Percentiles rank a stretch among this genome's conserved stretches.
Conservation (phyloP, 2,329 filamentous ascomycete genomes). For the Penicillium brasilianum region DNA sequence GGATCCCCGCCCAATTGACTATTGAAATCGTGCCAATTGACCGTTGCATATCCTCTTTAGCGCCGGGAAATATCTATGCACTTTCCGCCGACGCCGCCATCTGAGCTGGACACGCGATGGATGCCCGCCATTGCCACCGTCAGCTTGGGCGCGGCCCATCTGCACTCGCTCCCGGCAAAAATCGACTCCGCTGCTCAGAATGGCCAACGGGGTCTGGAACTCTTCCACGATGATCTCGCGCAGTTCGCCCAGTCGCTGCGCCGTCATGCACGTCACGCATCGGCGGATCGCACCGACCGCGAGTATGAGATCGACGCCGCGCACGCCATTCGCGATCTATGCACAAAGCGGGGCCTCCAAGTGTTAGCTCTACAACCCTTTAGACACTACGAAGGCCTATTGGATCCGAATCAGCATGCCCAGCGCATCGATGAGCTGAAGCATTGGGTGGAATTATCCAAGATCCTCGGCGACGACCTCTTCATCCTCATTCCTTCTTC, state of each 20-base stretch:
- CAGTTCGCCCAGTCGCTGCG: conserved; percentile 60
- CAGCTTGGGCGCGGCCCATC: conserved; percentile 25
- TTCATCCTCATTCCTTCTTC: conserved; percentile 34
- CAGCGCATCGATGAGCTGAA: conserved; percentile 27
- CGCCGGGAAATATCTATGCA: conserved; percentile 14
- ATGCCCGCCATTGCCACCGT: conserved; percentile 32
- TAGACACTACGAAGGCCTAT: conserved; percentile 68
- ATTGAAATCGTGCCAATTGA: not conserved
- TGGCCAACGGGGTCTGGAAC: conserved; percentile 67
- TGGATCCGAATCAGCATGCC: conserved; percentile 22
- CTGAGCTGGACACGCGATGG: conserved; percentile 20
- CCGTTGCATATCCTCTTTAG: not conserved
- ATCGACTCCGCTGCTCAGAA: conserved; percentile 38
- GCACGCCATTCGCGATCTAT: conserved; percentile 58
- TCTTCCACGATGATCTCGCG: conserved; percentile 72
- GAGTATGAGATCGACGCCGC: conserved; percentile 64
- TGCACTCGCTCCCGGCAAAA: conserved; percentile 33
- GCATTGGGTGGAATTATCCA: conserved; percentile 26
- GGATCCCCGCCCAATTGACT: not conserved
- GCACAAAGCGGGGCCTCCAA: conserved; percentile 57
- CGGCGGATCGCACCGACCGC: conserved; percentile 43
- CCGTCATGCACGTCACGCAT: conserved; percentile 30
- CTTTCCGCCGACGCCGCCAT: conserved; percentile 24
- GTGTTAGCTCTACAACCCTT: conserved; percentile 75
- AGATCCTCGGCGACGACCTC: conserved; percentile 27